A percentile compares a stretch with the other conserved stretches of the same genome.
Conservation (phyloP, 768 basidiomycete species). For the Amanita polypyramis region DNA sequence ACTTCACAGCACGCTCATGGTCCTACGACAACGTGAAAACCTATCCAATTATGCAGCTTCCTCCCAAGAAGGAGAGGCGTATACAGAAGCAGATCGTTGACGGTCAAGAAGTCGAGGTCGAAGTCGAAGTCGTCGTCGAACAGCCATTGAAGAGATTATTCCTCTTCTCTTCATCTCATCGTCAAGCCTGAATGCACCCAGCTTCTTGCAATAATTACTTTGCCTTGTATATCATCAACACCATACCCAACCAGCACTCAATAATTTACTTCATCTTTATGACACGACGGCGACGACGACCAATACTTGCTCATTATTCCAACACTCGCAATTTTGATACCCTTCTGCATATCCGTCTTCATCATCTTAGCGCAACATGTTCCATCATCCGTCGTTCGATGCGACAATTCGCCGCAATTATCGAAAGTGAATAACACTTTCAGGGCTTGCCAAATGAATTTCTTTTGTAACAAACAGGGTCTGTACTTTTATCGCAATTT, state of each 20-base stretch:
- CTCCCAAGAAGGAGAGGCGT: conserved; percentile 46
- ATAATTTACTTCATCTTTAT: conserved; percentile 7
- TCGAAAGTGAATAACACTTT: conserved; percentile 8
- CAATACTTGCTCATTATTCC: not conserved
- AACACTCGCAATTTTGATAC: conserved; percentile 6
- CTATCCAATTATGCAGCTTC: conserved; percentile 52
- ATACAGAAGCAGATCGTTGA: conserved; percentile 41
- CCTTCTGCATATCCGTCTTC: not conserved
- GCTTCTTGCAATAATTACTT: conserved; percentile 3
- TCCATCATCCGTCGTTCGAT: not conserved
- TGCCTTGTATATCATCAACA: conserved; percentile 3
- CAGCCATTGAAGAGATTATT: conserved; percentile 57
- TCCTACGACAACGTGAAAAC: conserved; percentile 66
- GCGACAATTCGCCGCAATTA: not conserved
- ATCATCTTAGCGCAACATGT: conserved; percentile 6
- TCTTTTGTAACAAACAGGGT: conserved; percentile 8
- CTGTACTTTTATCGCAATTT: conserved; percentile 9
- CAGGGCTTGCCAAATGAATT: not conserved
- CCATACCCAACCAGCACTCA: conserved; percentile 6
- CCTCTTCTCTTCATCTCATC: conserved; percentile 40
- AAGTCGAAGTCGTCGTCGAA: conserved; percentile 47
- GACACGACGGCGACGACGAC: conserved; percentile 6
- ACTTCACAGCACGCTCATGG: conserved; percentile 50
- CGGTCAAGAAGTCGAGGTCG: conserved; percentile 42
- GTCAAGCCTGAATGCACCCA: not conserved